Evolutionary conservation across 306 rosid species (phyloP), one percentile per base, ranked within the genome.

Genomic region (Begonia peltatifolia): DNA sequence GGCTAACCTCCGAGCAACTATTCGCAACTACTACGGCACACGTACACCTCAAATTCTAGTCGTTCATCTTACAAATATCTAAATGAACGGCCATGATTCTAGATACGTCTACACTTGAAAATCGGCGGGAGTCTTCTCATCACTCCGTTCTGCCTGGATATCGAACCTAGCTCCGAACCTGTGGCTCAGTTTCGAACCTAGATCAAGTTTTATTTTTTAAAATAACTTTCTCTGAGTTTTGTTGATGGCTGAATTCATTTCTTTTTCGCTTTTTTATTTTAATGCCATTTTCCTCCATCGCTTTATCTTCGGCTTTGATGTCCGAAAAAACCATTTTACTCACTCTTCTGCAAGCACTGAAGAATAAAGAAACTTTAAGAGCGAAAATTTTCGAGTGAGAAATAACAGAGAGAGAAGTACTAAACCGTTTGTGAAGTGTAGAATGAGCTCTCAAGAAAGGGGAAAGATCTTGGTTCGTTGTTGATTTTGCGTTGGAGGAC

Each of bases 281-380:
- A 22, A 25, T 52, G 12, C 63, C 11, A 52, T 47, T 48, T 30
- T 58, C 54, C 54, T 44, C 35, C 38, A 7, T 30, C 53, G 54
- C 63, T 58, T 58, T 58, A 58, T 58, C 63, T 58, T 58, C 63
- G 63, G 63, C 35, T 36, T 23, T 30, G 46, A 44, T 44, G 47
- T 58, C 54, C 54, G 36, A 48, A 58, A 47, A 46, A 11, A 38
- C 30, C 12, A 47, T 22, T 13, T 47, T 46, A 22, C 46, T 58
- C 54, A 14, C 63, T 30, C 57, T 54, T 23, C 43, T 12, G 46
- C 48, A 46, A 22, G 43, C 8, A 23, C 14, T 58, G 11, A 20
- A 12, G 55, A 38, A 18, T 13, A 30, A 30, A 30, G 38, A 46
- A 36, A 9, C 48, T 44, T 44, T 30, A 10, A 44, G 61, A 44